These are phyloP conservation scores for Yamadazyma siamensis DNA, from an alignment of 1,139 yeast species.

Conservation along the genomic window DNA sequence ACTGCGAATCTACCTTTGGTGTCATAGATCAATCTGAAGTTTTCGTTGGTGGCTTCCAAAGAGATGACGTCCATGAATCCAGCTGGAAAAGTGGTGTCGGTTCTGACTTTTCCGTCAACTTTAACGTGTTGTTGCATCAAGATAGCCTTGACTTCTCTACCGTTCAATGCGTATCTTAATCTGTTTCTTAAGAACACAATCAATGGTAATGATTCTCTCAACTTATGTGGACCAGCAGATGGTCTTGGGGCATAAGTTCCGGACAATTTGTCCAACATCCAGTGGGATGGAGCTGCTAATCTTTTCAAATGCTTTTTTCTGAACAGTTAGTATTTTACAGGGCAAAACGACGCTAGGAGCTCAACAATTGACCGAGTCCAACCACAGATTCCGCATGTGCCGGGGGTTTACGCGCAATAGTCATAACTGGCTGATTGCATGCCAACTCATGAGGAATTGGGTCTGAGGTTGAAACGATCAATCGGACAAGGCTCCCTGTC, in stretches of 20 bases:
- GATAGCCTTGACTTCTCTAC: conserved; percentile 99
- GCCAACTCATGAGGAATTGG: too few relatives aligned
- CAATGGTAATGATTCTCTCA: conserved; percentile 98
- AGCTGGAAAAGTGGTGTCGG: conserved; percentile 97
- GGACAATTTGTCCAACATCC: conserved; percentile 99
- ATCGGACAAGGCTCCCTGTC: conserved; percentile 36
- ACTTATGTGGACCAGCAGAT: conserved; percentile 99
- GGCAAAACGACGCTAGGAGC: too few relatives aligned
- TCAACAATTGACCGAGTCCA: too few relatives aligned
- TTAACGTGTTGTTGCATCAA: conserved; percentile 98
- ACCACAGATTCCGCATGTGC: too few relatives aligned
- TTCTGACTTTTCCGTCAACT: conserved; percentile 99
- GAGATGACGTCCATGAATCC: conserved; percentile 99
- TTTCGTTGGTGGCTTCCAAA: conserved; percentile 96
- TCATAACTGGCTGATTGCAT: too few relatives aligned
- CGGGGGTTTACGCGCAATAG: too few relatives aligned
- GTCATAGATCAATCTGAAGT: conserved; percentile 98
- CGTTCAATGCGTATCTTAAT: conserved; percentile 98
- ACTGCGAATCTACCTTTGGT: conserved; percentile 98
- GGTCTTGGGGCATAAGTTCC: conserved; percentile 99
- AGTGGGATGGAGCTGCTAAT: conserved; percentile 85
- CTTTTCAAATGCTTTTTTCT: conserved; percentile 41
- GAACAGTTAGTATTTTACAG: conserved; percentile 6
- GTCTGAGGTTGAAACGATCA: too few relatives aligned
- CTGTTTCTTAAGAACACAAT: conserved; percentile 98